A percentile compares a stretch with the other conserved stretches of the same genome.
Evolutionary conservation across 1,284 basidiomycete genomes (phyloP).

Genomic region (Moesziomyces aphidis): DNA sequence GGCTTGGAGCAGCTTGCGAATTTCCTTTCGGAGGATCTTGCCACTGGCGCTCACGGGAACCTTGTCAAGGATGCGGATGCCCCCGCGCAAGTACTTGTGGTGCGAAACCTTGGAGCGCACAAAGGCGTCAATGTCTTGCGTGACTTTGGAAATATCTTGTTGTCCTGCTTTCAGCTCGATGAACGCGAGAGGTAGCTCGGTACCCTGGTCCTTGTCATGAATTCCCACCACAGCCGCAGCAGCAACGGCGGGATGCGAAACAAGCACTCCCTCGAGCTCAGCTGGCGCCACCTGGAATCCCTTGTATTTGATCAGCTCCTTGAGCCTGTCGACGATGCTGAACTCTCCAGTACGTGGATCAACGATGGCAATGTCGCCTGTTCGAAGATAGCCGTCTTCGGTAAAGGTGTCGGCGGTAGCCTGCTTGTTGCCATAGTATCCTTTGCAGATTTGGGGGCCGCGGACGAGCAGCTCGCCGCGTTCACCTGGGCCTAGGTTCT

Average conservation of each 20-base stretch:
- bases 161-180: slow-evolving; percentile 29
- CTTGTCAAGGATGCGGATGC: slow-evolving; percentile 35
- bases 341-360: slow-evolving; percentile 39
- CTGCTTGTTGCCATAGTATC: slow-evolving; percentile 43
- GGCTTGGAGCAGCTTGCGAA: slow-evolving; percentile 17
- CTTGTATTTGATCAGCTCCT: slow-evolving; percentile 66
- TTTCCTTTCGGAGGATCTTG: slow-evolving; percentile 44
- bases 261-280: slow-evolving; percentile 57
- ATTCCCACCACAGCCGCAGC: slow-evolving; percentile 60
- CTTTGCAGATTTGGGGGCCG: slow-evolving; percentile 43
- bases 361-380: slow-evolving; percentile 58
- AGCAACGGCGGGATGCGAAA: slow-evolving; percentile 41
- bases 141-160: not conserved
- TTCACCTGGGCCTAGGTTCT: slow-evolving; percentile 24
- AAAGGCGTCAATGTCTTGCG: slow-evolving; percentile 22
- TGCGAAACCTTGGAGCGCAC: slow-evolving; percentile 35
- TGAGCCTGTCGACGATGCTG: slow-evolving; percentile 61
- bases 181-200: slow-evolving; percentile 39
- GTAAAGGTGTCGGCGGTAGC: slow-evolving; percentile 77
- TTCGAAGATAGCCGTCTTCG: slow-evolving; percentile 59
- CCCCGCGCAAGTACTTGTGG: slow-evolving; percentile 47
- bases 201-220: slow-evolving; percentile 46
- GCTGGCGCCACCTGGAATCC: slow-evolving; percentile 64
- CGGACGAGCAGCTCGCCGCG: slow-evolving; percentile 47
- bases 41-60: slow-evolving; percentile 49